Evolutionary conservation across 805 yeast species (phyloP).

Genomic region (Spathaspora passalidarum): DNA sequence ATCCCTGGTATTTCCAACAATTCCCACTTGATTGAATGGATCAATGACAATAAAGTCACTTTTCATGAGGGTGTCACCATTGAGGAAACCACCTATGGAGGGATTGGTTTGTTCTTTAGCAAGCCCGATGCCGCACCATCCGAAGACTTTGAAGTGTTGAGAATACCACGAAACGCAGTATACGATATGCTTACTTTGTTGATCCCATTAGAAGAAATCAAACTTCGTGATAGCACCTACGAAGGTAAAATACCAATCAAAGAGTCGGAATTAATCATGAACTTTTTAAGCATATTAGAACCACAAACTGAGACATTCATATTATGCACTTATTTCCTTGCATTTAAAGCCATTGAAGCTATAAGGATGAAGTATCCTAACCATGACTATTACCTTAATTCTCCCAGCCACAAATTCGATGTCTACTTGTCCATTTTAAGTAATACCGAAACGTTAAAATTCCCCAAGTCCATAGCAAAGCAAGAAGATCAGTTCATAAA

Average conservation of each 20-base stretch:
- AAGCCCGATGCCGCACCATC: background rate
- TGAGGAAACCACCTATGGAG: slow-evolving; percentile 25
- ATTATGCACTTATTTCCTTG: slow-evolving; percentile 21
- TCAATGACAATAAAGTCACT: slow-evolving; percentile 11
- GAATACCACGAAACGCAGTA: slow-evolving; percentile 16
- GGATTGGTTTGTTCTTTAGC: slow-evolving; percentile 26
- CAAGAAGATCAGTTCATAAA: slow-evolving; percentile 6
- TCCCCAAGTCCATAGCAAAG: slow-evolving; percentile 6
- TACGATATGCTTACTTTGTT: slow-evolving; percentile 22
- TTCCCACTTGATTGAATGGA: slow-evolving; percentile 9
- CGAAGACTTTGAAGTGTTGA: slow-evolving; percentile 11
- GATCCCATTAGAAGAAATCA: slow-evolving; percentile 15
- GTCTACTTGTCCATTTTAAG: slow-evolving; percentile 18
- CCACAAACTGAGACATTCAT: slow-evolving; percentile 30
- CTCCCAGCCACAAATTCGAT: slow-evolving; percentile 10
- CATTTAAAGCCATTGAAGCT: slow-evolving; percentile 15
- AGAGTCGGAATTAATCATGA: slow-evolving; percentile 20
- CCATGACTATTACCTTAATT: slow-evolving; percentile 1
- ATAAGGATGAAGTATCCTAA: slow-evolving; percentile 1
- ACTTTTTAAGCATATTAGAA: slow-evolving; percentile 17
- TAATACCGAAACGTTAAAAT: slow-evolving; percentile 13
- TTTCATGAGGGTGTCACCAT: slow-evolving; percentile 16
- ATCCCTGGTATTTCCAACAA: slow-evolving; percentile 12
- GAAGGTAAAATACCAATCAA: slow-evolving; percentile 1
- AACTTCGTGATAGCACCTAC: slow-evolving; percentile 11